These are phyloP conservation scores for Solidago caesia DNA, from an alignment of 129 eudicot genomes.

Conservation along the genomic window DNA sequence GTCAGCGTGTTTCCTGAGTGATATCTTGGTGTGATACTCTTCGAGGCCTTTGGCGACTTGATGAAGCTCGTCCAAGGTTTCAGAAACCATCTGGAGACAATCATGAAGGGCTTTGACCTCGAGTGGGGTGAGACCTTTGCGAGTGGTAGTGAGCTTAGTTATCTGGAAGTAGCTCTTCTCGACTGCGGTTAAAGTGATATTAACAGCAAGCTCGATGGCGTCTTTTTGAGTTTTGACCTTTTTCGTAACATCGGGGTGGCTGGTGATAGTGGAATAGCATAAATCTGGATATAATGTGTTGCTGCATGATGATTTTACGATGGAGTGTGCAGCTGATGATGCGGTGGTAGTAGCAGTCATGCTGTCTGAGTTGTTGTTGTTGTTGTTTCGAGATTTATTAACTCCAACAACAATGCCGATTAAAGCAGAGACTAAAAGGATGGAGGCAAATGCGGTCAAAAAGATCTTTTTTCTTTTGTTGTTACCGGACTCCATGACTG, in stretches of 20 bases:
- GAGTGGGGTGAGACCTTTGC: constrained; percentile 45
- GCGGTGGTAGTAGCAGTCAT: constrained; percentile 1
- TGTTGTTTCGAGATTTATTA: constrained; percentile 13
- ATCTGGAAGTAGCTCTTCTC: constrained; percentile 47
- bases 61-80: constrained; percentile 67
- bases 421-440: constrained; percentile 45
- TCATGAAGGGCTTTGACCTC: constrained; percentile 73
- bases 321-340: constrained; percentile 45
- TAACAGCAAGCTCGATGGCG: constrained; percentile 57
- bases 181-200: constrained; percentile 46
- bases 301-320: constrained; percentile 64
- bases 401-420: constrained; percentile 50
- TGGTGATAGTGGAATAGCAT: constrained; percentile 62
- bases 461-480: constrained; percentile 42
- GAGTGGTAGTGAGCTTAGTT: constrained; percentile 30
- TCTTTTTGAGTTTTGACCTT: constrained; percentile 53
- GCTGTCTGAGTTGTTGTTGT: constrained; percentile 3
- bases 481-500: constrained; percentile 28
- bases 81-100: constrained; percentile 61
- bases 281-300: constrained; percentile 70
- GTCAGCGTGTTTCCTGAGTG: constrained; percentile 49
- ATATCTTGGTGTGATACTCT: constrained; percentile 41
- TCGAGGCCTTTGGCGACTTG: constrained; percentile 47
- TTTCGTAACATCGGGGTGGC: constrained; percentile 34
- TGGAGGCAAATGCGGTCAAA: constrained; percentile 37